Evolutionary conservation across 164 flowering plant species (phyloP).

Genomic region (Vitis cinerea): DNA sequence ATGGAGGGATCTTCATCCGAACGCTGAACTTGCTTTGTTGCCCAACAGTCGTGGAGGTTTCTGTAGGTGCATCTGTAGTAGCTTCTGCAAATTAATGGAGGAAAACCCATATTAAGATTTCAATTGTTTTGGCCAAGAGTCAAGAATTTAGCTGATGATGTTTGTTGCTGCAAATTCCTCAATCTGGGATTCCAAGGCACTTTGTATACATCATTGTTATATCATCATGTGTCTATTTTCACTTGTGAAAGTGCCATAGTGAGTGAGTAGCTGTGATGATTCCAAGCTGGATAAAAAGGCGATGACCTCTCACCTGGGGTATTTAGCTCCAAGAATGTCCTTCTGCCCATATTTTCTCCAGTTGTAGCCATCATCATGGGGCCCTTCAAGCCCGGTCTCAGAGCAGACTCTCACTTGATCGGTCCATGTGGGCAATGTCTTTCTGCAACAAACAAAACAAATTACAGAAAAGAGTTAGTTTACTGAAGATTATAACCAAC

Average conservation of each 20-base stretch:
- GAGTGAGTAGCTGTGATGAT: no score
- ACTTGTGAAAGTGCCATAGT: no score
- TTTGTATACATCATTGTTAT: no score
- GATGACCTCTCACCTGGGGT: constrained; percentile 63
- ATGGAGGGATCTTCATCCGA: constrained; percentile 72
- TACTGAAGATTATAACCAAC: neutral
- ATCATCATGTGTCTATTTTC: no score
- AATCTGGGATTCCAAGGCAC: no score
- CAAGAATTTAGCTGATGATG: no score
- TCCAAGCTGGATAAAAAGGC: neutral
- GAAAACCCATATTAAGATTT: constrained; percentile 2
- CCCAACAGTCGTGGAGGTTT: constrained; percentile 62
- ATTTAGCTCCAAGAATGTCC: constrained; percentile 80
- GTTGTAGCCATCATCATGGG: constrained; percentile 75
- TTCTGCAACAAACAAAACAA: constrained; percentile 41
- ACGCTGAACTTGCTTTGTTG: constrained; percentile 93
- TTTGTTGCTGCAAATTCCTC: no score
- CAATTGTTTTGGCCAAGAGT: no score
- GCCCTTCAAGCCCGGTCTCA: constrained; percentile 65
- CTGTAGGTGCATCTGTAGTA: constrained; percentile 92
- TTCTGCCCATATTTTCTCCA: constrained; percentile 99
- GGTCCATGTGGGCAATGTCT: constrained; percentile 59
- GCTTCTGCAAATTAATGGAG: constrained; percentile 56
- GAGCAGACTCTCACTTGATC: constrained; percentile 51
- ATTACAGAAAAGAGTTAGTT: neutral